These are phyloP conservation scores for Colletotrichum sp. DNA, from an alignment of 2,329 filamentous ascomycete species.

Conservation along the genomic window DNA sequence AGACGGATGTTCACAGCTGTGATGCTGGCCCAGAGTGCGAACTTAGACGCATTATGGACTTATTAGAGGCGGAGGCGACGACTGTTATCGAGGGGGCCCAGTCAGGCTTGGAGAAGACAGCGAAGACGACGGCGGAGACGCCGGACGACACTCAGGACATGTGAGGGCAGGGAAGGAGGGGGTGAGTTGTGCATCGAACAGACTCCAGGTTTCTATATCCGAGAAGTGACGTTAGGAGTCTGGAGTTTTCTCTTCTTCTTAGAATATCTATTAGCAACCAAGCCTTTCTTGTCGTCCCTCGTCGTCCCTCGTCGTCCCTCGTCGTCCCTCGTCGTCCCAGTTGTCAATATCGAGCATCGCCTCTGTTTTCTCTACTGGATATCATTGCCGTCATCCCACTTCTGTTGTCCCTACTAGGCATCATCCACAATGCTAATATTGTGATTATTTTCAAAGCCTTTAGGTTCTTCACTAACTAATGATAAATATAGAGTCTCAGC, in stretches of 20 bases:
- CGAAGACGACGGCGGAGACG: background rate
- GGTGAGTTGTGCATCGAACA: background rate
- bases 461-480: fast-evolving
- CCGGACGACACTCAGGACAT: background rate
- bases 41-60: background rate
- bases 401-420: background rate
- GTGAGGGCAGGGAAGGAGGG: background rate
- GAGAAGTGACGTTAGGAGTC: background rate
- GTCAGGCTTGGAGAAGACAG: background rate
- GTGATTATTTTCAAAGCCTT: too few species aligned
- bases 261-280: background rate
- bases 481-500: background rate
- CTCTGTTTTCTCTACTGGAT: fast-evolving
- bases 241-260: background rate
- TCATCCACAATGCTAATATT: background rate
- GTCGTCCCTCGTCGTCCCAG: background rate
- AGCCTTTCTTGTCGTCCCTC: background rate
- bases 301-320: too few species aligned
- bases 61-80: background rate
- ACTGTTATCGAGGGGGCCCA: background rate
- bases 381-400: background rate
- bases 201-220: background rate
- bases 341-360: background rate
- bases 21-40: background rate
- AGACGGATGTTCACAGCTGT: background rate